These are phyloP conservation scores for Phytophthora citricola DNA, from an alignment of 352 stramenopile genomes.

Conservation along the genomic window DNA sequence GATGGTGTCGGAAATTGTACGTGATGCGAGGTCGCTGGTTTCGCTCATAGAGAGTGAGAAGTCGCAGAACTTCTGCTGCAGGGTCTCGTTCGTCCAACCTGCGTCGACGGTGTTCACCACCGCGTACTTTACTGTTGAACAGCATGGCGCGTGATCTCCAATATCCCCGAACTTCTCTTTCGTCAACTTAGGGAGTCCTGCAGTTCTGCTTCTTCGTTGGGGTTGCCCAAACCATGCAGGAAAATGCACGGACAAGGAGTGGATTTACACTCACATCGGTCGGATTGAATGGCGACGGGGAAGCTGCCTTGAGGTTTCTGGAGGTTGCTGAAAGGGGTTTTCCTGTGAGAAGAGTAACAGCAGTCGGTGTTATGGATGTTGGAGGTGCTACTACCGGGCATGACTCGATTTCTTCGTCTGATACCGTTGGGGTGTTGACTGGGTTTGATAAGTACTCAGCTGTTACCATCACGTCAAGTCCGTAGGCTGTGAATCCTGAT, in stretches of 20 bases:
- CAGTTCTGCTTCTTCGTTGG: constrained; percentile 11
- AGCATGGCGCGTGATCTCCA: constrained; percentile 21
- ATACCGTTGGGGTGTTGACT: background rate
- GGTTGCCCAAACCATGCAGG: constrained; percentile 22
- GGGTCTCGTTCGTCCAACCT: constrained; percentile 12
- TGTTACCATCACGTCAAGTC: constrained; percentile 7
- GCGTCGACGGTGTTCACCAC: constrained; percentile 18
- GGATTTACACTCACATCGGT: constrained; percentile 12
- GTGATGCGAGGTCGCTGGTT: constrained; percentile 1
- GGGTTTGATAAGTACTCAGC: constrained; percentile 15
- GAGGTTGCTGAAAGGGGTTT: background rate
- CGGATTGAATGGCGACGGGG: background rate
- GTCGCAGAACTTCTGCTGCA: constrained; percentile 31
- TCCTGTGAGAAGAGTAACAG: constrained; percentile 8
- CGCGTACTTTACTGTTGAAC: constrained; percentile 21
- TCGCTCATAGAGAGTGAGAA: constrained; percentile 18
- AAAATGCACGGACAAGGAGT: constrained; percentile 31
- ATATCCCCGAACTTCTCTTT: constrained; percentile 23
- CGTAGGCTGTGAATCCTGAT: constrained; percentile 20
- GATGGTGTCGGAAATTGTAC: constrained; percentile 25
- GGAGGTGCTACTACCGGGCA: background rate
- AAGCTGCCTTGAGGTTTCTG: background rate
- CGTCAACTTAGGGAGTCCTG: constrained; percentile 13
- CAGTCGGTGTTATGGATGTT: background rate
- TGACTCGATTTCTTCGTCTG: background rate